Evolutionary conservation across 345 rosid species (phyloP).

Genomic region (Iberis pinnata): DNA sequence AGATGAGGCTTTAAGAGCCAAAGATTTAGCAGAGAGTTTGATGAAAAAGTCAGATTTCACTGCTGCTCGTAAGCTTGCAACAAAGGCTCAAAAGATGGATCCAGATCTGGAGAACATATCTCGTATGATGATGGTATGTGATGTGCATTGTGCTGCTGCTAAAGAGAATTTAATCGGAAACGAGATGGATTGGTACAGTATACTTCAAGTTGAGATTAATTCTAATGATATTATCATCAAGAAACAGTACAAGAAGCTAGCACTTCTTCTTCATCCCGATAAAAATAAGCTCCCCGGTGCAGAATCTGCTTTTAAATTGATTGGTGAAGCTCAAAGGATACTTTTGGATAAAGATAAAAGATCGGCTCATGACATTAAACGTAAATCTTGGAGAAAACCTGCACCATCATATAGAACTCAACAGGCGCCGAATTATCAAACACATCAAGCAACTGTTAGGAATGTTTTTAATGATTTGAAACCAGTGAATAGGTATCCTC

Average conservation of each 20-base stretch:
- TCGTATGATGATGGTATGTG: slow-evolving; percentile 79
- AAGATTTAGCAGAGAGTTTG: slow-evolving; percentile 54
- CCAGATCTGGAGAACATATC: slow-evolving; percentile 55
- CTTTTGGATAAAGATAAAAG: slow-evolving; percentile 66
- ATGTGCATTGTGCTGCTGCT: slow-evolving; percentile 75
- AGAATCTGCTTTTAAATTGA: slow-evolving; percentile 85
- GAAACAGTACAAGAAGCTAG: slow-evolving; percentile 83
- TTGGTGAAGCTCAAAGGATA: slow-evolving; percentile 84
- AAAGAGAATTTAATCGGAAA: slow-evolving; percentile 47
- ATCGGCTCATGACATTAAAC: slow-evolving; percentile 47
- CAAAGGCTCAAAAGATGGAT: slow-evolving; percentile 61
- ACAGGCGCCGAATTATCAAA: slow-evolving; percentile 26
- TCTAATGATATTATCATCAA: slow-evolving; percentile 61
- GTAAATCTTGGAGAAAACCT: slow-evolving; percentile 26
- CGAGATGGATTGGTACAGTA: slow-evolving; percentile 89
- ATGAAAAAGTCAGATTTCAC: slow-evolving; percentile 57
- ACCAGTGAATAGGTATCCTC: slow-evolving; percentile 28
- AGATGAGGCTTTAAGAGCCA: slow-evolving; percentile 89
- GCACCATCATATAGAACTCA: slow-evolving; percentile 31
- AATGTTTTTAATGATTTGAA: slow-evolving; percentile 31
- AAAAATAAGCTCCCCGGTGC: slow-evolving; percentile 92
- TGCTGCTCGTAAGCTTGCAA: slow-evolving; percentile 55
- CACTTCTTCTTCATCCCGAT: slow-evolving; percentile 90
- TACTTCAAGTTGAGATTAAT: slow-evolving; percentile 59
- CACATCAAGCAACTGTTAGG: slow-evolving; percentile 22